Conservation (phyloP, 75 land plant genomes). For the Chamaecyparis obtusa region DNA sequence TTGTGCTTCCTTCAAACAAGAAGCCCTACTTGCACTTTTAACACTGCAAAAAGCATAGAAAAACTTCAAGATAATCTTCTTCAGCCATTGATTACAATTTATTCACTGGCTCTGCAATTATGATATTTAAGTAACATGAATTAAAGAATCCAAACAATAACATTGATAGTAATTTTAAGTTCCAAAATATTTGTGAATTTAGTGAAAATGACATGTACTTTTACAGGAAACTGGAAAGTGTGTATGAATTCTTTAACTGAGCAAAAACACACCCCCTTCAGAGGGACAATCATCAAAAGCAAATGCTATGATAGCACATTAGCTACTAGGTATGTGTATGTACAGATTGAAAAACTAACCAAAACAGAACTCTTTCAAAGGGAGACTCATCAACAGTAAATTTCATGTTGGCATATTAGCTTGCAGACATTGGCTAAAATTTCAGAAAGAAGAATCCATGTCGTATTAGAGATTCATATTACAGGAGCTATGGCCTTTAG, state of each 20-base stretch:
- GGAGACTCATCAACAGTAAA: too few relatives aligned
- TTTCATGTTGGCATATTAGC: background rate
- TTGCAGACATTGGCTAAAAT: background rate
- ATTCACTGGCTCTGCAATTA: background rate
- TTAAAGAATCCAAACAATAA: background rate
- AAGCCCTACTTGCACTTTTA: background rate
- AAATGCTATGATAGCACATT: background rate
- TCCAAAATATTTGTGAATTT: background rate
- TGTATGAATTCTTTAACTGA: background rate
- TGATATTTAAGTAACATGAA: background rate
- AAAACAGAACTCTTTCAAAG: too few relatives aligned
- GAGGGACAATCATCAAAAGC: background rate
- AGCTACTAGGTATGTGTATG: too few relatives aligned
- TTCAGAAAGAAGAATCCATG: background rate
- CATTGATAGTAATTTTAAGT: background rate
- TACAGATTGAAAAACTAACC: too few relatives aligned
- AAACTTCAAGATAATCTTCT: background rate
- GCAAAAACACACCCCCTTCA: background rate
- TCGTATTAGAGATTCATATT: background rate
- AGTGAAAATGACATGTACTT: background rate
- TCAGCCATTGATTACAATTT: background rate
- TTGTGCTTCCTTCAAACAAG: conserved; percentile 1
- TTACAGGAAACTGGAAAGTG: background rate
- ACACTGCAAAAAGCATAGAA: background rate
- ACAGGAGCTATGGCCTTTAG: background rate